Percentiles rank a stretch among this genome's conserved stretches.
Conservation (phyloP, 163 green algal species). For the Scenedesmus sp. region DNA sequence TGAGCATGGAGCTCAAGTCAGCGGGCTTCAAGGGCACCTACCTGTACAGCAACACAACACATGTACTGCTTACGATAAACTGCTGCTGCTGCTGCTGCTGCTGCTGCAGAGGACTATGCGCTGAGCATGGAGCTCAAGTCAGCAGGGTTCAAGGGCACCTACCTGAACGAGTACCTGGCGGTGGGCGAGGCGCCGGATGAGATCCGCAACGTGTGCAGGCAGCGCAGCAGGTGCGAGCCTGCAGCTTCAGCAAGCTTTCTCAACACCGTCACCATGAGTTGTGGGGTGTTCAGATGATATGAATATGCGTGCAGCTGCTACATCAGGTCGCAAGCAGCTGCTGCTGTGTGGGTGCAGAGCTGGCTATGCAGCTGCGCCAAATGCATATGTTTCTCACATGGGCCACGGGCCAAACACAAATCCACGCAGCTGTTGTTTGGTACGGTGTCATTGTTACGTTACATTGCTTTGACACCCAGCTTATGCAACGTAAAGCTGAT, state of each 20-base stretch:
- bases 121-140: constrained; percentile 57
- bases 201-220: constrained; percentile 61
- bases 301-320: background rate
- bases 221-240: constrained; percentile 53
- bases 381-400: too few relatives aligned
- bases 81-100: constrained; percentile 18
- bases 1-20: constrained; percentile 56
- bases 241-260: background rate
- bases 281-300: background rate
- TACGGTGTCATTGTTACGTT: too few relatives aligned
- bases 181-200: constrained; percentile 60
- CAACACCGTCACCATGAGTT: background rate
- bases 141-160: constrained; percentile 51
- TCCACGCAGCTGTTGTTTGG: too few relatives aligned
- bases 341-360: too few relatives aligned
- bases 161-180: constrained; percentile 59
- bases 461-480: too few relatives aligned
- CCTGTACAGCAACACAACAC: constrained; percentile 24
- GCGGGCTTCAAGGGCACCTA: constrained; percentile 54
- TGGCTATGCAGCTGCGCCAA: too few relatives aligned
- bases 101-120: constrained; percentile 52
- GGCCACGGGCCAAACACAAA: too few relatives aligned
- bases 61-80: background rate
- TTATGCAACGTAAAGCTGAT: too few relatives aligned
- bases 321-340: background rate